A percentile compares a stretch with the other conserved stretches of the same genome.
phyloP scores from a whole-genome alignment of 2,329 filamentous ascomycete genomes.

The Diaporthe caulivora region DNA sequence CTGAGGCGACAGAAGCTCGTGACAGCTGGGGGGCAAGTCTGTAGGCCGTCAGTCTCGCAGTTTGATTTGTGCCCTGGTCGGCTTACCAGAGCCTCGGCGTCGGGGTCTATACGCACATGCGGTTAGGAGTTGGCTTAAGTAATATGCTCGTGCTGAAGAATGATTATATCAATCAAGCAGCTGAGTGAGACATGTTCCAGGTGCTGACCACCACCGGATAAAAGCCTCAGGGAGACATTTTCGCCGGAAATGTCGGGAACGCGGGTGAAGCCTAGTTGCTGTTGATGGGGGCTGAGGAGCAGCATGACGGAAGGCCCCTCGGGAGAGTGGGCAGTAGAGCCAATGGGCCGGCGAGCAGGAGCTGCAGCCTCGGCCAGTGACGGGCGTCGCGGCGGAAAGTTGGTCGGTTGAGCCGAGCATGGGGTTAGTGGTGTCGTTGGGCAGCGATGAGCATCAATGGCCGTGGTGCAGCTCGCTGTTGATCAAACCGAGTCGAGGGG shows the following conservation, averaged over 20 bases:
- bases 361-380: constrained; percentile 14
- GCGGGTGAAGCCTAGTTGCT: not conserved
- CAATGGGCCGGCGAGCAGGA: constrained; percentile 23
- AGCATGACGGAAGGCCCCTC: not conserved
- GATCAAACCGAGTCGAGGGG: constrained; percentile 19
- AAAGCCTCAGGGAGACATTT: constrained; percentile 9
- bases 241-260: not conserved
- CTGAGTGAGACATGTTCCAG: constrained; percentile 21
- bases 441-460: constrained; percentile 17
- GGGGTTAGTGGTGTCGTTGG: constrained; percentile 22
- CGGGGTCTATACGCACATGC: not conserved
- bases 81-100: not conserved
- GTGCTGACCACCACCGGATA: constrained; percentile 25
- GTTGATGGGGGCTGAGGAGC: not conserved
- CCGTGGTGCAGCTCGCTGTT: not conserved
- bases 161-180: not conserved
- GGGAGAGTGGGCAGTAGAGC: constrained; percentile 2
- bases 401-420: not conserved
- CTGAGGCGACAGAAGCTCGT: constrained; percentile 16
- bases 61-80: not conserved
- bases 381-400: constrained; percentile 2
- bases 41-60: not conserved
- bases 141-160: not conserved
- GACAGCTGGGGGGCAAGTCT: not conserved
- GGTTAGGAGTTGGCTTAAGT: not conserved